Percentiles rank a stretch among this genome's conserved stretches.
Conservation (phyloP, 345 rosid species). For the Erucastrum elatum region DNA sequence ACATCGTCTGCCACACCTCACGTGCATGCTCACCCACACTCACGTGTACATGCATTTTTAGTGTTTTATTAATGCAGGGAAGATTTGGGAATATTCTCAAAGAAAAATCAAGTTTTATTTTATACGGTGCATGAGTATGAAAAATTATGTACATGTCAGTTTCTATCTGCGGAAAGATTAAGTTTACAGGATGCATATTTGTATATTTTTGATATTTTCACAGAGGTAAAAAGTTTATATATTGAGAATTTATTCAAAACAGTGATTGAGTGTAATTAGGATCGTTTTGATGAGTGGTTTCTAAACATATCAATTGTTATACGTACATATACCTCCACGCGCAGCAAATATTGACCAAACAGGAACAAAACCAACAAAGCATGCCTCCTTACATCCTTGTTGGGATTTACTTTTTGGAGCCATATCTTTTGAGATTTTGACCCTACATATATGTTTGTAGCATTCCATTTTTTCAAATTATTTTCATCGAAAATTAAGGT, state of each 20-base stretch:
- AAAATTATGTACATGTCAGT: neutral
- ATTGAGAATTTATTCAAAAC: neutral
- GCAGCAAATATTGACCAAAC: neutral
- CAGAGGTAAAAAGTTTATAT: neutral
- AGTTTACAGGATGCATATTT: neutral
- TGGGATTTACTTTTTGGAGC: neutral
- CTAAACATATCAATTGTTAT: neutral
- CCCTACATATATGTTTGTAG: neutral
- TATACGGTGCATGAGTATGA: conserved; percentile 20
- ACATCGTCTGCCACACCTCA: conserved; percentile 39
- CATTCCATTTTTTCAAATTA: neutral
- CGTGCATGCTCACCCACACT: conserved; percentile 38
- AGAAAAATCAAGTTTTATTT: neutral
- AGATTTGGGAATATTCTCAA: neutral
- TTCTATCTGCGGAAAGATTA: neutral
- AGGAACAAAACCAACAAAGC: neutral
- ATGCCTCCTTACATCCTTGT: neutral
- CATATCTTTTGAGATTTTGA: neutral
- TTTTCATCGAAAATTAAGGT: neutral
- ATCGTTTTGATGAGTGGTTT: neutral
- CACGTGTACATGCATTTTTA: conserved; percentile 34
- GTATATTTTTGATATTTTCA: too few relatives aligned
- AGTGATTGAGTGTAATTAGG: neutral
- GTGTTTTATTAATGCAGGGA: neutral
- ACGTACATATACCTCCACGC: neutral